Evolutionary conservation across 2,329 filamentous ascomycete genomes (phyloP), one percentile per base, ranked within the genome.

Genomic region (Pseudogymnoascus sp.): DNA sequence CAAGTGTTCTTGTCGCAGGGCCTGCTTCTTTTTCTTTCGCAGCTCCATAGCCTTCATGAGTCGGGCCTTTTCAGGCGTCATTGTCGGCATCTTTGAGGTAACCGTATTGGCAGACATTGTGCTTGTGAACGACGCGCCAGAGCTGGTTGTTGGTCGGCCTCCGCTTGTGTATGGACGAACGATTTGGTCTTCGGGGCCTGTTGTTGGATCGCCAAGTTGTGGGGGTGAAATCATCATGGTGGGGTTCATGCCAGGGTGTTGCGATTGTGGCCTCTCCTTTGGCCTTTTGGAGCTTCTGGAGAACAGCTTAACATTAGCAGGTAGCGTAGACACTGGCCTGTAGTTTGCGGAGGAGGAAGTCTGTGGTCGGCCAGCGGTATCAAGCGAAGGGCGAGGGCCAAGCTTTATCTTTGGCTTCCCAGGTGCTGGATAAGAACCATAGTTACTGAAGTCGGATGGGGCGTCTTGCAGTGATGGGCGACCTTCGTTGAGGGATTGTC

Each of bases 41-140:
- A 97, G 75, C 74, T 97, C 89, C 76, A 97, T 82, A 6, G 94
- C 94, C 76, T 95, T 97, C 90, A 96, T 92, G 65, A 99, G 78
- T 61, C 94, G 83, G 64, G 90, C 85, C 76, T 95, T 97, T 73
- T 99, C 94, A 0, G 90, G 90, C 1, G 90, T 91, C 69, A 95
- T 88, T n/a, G 78, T 76, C 66, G 59, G 72, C 60, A 63, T 65
- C 64, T 66, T 77, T 68, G 61, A 75, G 70, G 62, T 58, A 24
- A 61, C 61, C 13, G 64, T 58, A 8, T 60, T 65, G 17, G 67
- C 63, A 44, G 66, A 68, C 24, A 61, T 61, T 59, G 64, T 41
- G 15, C 66, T 63, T 50, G 63, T 66, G 15, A 69, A 63, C 7
- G 68, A 67, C 17, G 63, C 58, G 7, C 64, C 68, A 36, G 70